These are phyloP conservation scores for Coemansia asiatica DNA, from an alignment of 192 early-diverging fungal species.

Conservation along the genomic window DNA sequence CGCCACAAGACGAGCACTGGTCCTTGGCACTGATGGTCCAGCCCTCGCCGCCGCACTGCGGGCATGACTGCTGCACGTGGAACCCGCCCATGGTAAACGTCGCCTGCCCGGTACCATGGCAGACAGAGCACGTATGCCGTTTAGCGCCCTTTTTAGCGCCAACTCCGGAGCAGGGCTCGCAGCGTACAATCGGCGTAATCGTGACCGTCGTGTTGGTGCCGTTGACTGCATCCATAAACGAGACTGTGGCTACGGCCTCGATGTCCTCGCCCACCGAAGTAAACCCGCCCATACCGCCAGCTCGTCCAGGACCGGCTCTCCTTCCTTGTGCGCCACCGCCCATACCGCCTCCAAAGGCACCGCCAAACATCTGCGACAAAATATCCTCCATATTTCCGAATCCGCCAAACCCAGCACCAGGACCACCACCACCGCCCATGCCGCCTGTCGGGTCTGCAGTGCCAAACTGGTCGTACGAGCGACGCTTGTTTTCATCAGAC, in stretches of 20 bases:
- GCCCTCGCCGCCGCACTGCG: conserved; percentile 83
- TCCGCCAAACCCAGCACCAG: conserved; percentile 55
- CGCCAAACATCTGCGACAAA: conserved; percentile 75
- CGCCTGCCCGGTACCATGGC: conserved; percentile 82
- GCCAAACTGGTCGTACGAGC: conserved; percentile 91
- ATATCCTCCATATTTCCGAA: conserved; percentile 62
- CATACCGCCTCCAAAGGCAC: conserved; percentile 54
- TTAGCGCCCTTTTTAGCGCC: conserved; percentile 79
- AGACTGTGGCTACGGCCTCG: conserved; percentile 63
- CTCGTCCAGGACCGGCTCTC: conserved; percentile 25
- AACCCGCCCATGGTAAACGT: conserved; percentile 84
- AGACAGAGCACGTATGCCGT: conserved; percentile 68
- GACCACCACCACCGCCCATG: conserved; percentile 38
- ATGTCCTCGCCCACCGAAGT: conserved; percentile 63
- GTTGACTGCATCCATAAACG: conserved; percentile 90
- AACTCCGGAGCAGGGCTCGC: conserved; percentile 75
- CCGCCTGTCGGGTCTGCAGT: conserved; percentile 55
- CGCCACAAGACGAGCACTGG: conserved; percentile 76
- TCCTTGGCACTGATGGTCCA: conserved; percentile 63
- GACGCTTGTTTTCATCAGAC: conserved; percentile 88
- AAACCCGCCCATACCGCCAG: conserved; percentile 31
- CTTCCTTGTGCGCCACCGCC: conserved; percentile 34
- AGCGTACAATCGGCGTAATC: conserved; percentile 67
- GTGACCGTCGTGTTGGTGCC: conserved; percentile 69
- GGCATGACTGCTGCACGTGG: conserved; percentile 84